A percentile compares a stretch with the other conserved stretches of the same genome.
phyloP scores from a whole-genome alignment of 1,284 basidiomycete species.

The Fomitopsis betulina region DNA sequence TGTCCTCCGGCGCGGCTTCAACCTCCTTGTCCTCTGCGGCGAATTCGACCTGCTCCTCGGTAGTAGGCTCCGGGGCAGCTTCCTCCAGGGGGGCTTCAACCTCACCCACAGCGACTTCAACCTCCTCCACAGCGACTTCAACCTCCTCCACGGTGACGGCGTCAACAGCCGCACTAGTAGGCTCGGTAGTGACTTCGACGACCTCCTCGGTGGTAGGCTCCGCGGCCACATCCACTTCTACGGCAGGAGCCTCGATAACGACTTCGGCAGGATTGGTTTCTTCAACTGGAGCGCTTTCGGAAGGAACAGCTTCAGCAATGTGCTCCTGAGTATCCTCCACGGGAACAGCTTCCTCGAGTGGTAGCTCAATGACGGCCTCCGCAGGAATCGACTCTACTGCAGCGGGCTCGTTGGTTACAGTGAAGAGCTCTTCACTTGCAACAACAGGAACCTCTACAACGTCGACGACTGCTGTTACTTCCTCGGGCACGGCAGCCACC shows the following conservation, averaged over 20 bases:
- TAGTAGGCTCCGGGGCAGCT: too few relatives aligned
- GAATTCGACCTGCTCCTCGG: too few relatives aligned
- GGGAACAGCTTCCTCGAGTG: background rate
- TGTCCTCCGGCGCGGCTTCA: too few relatives aligned
- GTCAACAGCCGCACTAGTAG: too few relatives aligned
- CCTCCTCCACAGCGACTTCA: too few relatives aligned
- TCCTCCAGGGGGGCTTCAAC: too few relatives aligned
- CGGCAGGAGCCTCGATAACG: background rate
- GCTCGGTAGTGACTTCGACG: too few relatives aligned
- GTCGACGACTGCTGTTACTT: background rate
- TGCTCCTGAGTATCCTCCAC: background rate
- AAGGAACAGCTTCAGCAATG: background rate
- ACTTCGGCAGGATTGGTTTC: constrained; percentile 1
- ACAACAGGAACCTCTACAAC: background rate
- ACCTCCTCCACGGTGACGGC: too few relatives aligned
- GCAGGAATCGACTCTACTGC: constrained; percentile 2
- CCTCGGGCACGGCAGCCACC: background rate
- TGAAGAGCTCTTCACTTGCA: background rate
- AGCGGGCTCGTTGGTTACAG: background rate
- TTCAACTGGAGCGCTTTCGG: background rate
- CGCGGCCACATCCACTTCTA: too few relatives aligned
- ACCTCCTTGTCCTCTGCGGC: too few relatives aligned
- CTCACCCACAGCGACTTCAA: too few relatives aligned
- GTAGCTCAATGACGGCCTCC: background rate
- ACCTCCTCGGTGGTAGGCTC: too few relatives aligned